phyloP scores from a whole-genome alignment of 176 grass and related monocot genomes.

The Triticum timopheevii region DNA sequence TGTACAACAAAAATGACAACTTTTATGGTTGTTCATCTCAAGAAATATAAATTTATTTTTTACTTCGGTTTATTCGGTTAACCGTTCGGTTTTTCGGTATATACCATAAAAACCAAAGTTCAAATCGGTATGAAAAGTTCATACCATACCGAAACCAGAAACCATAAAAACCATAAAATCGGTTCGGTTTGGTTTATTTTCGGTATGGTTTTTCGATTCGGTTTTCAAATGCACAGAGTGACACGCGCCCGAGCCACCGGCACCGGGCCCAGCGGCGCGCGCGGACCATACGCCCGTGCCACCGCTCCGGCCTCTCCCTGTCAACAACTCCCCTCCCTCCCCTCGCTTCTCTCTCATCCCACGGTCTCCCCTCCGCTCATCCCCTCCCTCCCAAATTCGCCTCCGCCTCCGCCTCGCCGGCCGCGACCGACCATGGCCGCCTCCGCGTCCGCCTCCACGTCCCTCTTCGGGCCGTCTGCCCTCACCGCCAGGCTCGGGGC shows the following conservation, averaged over 20 bases:
- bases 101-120: no score
- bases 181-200: no score
- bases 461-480: conserved; percentile 43
- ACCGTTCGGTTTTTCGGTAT: no score
- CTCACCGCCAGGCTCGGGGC: conserved; percentile 30
- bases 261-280: neutral
- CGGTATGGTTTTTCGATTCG: no score
- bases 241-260: neutral
- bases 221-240: no score
- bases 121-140: no score
- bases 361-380: neutral
- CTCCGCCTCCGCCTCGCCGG: neutral
- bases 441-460: conserved; percentile 40
- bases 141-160: no score
- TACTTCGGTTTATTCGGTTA: no score
- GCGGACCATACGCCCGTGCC: conserved; percentile 27
- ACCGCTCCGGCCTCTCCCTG: neutral
- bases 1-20: no score
- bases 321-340: neutral
- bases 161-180: no score
- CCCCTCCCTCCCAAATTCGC: conserved; percentile 27
- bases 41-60: no score
- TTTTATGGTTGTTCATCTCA: no score
- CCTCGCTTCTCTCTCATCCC: neutral
- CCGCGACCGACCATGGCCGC: conserved; percentile 39